Percentiles rank a stretch among this genome's conserved stretches.
Conservation (phyloP, 2,329 filamentous ascomycete genomes). For the Botrytis porri region DNA sequence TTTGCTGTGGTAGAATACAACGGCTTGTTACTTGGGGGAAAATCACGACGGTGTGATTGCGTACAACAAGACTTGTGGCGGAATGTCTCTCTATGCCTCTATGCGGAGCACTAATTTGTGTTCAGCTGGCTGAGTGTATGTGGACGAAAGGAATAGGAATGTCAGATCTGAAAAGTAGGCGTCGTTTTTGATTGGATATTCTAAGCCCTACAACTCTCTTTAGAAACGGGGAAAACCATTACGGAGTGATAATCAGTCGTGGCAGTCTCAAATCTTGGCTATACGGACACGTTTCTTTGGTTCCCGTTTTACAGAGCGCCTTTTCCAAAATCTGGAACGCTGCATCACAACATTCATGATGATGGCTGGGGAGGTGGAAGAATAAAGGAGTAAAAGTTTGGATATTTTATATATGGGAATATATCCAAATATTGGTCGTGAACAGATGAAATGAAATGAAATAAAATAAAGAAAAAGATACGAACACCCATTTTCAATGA, state of each 20-base stretch:
- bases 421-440: neutral
- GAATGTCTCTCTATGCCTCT: neutral
- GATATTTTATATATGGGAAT: neutral
- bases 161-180: neutral
- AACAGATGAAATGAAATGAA: neutral
- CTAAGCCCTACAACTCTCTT: neutral
- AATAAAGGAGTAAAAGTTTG: neutral
- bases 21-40: neutral
- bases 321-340: neutral
- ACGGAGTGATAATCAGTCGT: neutral
- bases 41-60: neutral
- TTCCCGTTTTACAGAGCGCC: neutral
- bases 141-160: conserved; percentile 1
- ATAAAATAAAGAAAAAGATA: neutral
- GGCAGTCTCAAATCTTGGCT: conserved; percentile 7
- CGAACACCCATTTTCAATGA: neutral
- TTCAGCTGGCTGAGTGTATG: conserved; percentile 4
- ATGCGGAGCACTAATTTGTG: neutral
- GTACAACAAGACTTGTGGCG: neutral
- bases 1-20: neutral
- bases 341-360: conserved; percentile 1
- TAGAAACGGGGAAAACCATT: neutral
- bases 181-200: neutral
- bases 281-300: neutral
- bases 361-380: conserved; percentile 2